These are phyloP conservation scores for Sporothrix luriei DNA, from an alignment of 2,329 filamentous ascomycete species.

Conservation along the genomic window DNA sequence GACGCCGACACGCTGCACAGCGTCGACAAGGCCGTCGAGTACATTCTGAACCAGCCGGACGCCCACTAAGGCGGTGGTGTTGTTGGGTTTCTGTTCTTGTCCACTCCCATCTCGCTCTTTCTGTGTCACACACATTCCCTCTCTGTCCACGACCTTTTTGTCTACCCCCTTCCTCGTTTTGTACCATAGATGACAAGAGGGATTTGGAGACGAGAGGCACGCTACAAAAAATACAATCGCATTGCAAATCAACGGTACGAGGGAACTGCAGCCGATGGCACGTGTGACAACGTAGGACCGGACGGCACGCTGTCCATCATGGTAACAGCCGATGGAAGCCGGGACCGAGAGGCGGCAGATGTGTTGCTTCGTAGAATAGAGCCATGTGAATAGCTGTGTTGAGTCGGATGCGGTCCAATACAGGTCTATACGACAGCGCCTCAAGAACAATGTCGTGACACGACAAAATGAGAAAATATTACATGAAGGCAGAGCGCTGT, in stretches of 20 bases:
- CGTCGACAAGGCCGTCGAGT: slow-evolving; percentile 91
- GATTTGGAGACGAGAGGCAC: neutral
- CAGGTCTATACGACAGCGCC: no score
- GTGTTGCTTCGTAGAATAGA: no score
- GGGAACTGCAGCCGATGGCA: neutral
- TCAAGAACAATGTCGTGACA: no score
- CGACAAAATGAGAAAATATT: no score
- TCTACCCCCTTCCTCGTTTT: neutral
- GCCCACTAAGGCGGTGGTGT: slow-evolving; percentile 67
- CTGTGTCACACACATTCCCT: no score
- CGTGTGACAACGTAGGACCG: neutral
- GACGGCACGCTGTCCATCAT: neutral
- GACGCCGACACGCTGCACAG: slow-evolving; percentile 93
- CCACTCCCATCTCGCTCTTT: neutral
- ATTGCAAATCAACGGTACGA: neutral
- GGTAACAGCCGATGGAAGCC: neutral
- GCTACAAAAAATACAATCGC: neutral
- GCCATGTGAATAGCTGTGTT: no score
- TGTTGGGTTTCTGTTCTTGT: neutral
- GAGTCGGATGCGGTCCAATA: no score
- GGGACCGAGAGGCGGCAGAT: neutral
- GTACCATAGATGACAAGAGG: slow-evolving; percentile 7
- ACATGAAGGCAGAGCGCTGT: no score
- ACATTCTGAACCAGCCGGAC: slow-evolving; percentile 91
- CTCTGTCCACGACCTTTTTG: neutral